These are phyloP conservation scores for Serendipita sp. DNA, from an alignment of 768 basidiomycete species.

Conservation along the genomic window DNA sequence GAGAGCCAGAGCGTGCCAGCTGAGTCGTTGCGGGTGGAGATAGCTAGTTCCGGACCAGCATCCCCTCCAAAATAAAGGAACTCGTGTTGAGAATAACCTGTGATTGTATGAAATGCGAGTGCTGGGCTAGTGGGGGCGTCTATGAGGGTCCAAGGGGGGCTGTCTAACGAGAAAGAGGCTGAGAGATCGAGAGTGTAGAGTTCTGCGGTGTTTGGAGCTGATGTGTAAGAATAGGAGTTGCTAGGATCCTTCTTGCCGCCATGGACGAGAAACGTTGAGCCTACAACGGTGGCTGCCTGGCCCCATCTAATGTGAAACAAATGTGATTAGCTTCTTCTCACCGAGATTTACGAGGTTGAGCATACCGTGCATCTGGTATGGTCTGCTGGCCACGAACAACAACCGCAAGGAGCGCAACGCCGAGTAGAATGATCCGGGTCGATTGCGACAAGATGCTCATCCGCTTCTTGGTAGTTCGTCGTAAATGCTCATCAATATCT, in stretches of 20 bases:
- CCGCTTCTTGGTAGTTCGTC: not conserved
- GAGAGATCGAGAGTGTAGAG: conserved; percentile 53
- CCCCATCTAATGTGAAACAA: conserved; percentile 55
- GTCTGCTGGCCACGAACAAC: not conserved
- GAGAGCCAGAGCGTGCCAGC: conserved; percentile 39
- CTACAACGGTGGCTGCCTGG: conserved; percentile 46
- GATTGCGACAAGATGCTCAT: not conserved
- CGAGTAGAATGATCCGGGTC: not conserved
- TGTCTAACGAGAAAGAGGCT: conserved; percentile 37
- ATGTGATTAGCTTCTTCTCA: not conserved
- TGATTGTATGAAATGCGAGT: conserved; percentile 68
- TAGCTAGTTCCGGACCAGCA: conserved; percentile 40
- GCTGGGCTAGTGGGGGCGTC: conserved; percentile 40
- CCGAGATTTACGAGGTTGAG: not conserved
- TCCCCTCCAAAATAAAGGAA: conserved; percentile 64
- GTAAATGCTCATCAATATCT: too few species aligned
- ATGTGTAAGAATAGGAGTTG: conserved; percentile 54
- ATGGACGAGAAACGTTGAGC: conserved; percentile 49
- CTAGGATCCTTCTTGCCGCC: conserved; percentile 67
- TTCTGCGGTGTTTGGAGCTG: conserved; percentile 59
- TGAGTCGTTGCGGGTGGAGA: conserved; percentile 45
- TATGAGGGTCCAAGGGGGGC: conserved; percentile 55
- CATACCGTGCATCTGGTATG: not conserved
- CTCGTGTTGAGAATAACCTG: conserved; percentile 39
- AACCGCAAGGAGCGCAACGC: not conserved